phyloP scores from a whole-genome alignment of 2,329 filamentous ascomycete species.

The Aspergillus ibericus region DNA sequence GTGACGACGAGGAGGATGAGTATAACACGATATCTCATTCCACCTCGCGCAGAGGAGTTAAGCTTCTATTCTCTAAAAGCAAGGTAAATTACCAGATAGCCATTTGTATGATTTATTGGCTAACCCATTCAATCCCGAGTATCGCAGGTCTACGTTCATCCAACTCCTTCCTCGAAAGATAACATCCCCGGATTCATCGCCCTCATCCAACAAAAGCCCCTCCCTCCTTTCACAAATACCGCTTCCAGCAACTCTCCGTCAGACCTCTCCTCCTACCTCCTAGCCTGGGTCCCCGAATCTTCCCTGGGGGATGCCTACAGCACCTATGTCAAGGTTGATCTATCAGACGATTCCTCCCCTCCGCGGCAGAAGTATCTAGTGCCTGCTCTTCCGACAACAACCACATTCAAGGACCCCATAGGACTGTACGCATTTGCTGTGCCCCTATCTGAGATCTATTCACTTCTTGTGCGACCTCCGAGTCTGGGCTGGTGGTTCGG shows the following conservation, averaged over 20 bases:
- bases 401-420: conserved; percentile 66
- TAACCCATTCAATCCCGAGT: conserved; percentile 8
- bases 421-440: conserved; percentile 90
- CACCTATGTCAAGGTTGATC: conserved; percentile 94
- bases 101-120: neutral
- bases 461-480: conserved; percentile 82
- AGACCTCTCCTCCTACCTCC: conserved; percentile 71
- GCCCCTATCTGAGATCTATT: conserved; percentile 87
- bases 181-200: conserved; percentile 95
- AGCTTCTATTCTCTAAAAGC: conserved; percentile 93
- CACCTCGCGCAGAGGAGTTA: conserved; percentile 77
- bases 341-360: conserved; percentile 75
- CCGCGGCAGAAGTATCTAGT: conserved; percentile 88
- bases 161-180: conserved; percentile 87
- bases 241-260: neutral
- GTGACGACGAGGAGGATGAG: conserved; percentile 91
- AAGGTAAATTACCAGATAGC: conserved; percentile 62
- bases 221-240: conserved; percentile 38
- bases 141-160: conserved; percentile 86
- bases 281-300: conserved; percentile 91
- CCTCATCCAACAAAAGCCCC: conserved; percentile 80
- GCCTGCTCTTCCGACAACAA: conserved; percentile 83
- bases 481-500: conserved; percentile 99
- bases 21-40: conserved; percentile 91
- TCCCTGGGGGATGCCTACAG: conserved; percentile 81